Evolutionary conservation across 2,329 filamentous ascomycete species (phyloP).

Genomic region (Coniochaeta sp.): DNA sequence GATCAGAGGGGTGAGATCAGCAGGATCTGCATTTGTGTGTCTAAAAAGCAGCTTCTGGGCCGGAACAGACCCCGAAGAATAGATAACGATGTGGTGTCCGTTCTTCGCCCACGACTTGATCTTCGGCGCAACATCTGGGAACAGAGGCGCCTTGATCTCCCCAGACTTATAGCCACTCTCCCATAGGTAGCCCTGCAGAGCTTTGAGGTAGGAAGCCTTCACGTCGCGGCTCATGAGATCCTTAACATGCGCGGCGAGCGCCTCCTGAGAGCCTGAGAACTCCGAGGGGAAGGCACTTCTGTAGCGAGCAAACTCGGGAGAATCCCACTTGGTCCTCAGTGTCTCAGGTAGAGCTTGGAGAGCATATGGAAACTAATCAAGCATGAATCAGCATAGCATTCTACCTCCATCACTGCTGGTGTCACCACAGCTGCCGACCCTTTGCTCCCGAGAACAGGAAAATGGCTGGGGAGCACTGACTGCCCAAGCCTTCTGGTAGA

Average conservation of each 20-base stretch:
- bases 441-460: neutral
- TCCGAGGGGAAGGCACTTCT: constrained; percentile 64
- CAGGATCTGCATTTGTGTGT: constrained; percentile 50
- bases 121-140: constrained; percentile 62
- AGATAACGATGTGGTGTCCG: constrained; percentile 61
- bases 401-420: no score
- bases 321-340: constrained; percentile 61
- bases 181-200: constrained; percentile 75
- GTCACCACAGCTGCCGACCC: no score
- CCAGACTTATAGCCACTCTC: constrained; percentile 64
- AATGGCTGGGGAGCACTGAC: constrained; percentile 1
- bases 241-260: constrained; percentile 59
- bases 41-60: constrained; percentile 76
- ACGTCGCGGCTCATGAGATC: constrained; percentile 66
- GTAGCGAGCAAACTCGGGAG: constrained; percentile 56
- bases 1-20: constrained; percentile 54
- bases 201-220: constrained; percentile 72
- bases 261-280: constrained; percentile 48
- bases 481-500: neutral
- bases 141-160: constrained; percentile 64
- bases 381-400: constrained; percentile 1
- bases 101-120: constrained; percentile 49
- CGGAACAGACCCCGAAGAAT: constrained; percentile 72
- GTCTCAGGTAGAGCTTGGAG: constrained; percentile 57
- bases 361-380: constrained; percentile 66